Evolutionary conservation across 2,329 filamentous ascomycete species (phyloP).

Genomic region (Cladophialophora immunda): DNA sequence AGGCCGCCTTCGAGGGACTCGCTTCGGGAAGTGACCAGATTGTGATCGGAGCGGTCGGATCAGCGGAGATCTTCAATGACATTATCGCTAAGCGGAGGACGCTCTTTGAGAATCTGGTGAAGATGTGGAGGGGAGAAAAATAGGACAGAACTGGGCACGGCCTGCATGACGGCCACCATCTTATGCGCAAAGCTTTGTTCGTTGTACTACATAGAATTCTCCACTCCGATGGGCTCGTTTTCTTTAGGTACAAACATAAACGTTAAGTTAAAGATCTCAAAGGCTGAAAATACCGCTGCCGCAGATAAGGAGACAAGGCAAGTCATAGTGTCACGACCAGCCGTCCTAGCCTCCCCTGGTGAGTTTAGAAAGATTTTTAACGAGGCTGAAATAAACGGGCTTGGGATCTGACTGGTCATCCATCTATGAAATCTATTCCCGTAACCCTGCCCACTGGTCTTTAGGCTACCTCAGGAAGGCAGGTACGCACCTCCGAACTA

Average conservation of each 20-base stretch:
- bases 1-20: conserved; percentile 57
- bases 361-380: too few species aligned
- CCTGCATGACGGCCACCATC: not conserved
- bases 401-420: too few species aligned
- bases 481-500: too few species aligned
- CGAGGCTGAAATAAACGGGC: too few species aligned
- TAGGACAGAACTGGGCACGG: not conserved
- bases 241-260: not conserved
- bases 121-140: conserved; percentile 10
- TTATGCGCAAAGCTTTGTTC: not conserved
- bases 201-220: not conserved
- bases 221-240: not conserved
- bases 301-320: too few species aligned
- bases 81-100: conserved; percentile 45
- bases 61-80: conserved; percentile 44
- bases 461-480: too few species aligned
- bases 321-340: too few species aligned
- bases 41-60: conserved; percentile 44
- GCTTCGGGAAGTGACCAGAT: conserved; percentile 54
- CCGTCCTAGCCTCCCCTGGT: too few species aligned
- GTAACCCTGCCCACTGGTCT: too few species aligned
- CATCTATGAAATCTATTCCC: too few species aligned
- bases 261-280: too few species aligned
- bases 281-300: too few species aligned
- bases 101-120: conserved; percentile 24